Conservation (phyloP, 768 basidiomycete species). For the Tricholoma furcatifolium region DNA sequence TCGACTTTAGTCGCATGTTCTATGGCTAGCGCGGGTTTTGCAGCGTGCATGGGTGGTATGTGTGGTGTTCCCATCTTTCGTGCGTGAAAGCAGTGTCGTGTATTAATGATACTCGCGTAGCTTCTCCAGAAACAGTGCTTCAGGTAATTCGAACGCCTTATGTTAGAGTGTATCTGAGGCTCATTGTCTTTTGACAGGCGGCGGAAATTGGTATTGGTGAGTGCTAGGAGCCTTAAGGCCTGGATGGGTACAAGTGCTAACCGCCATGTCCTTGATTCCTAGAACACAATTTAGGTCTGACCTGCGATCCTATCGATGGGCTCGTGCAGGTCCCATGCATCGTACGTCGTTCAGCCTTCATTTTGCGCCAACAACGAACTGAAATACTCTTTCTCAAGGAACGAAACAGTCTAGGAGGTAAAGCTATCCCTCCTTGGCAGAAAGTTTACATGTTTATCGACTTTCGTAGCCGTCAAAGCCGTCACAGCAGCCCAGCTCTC, state of each 20-base stretch:
- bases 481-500: conserved; percentile 93
- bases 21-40: conserved; percentile 93
- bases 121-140: conserved; percentile 77
- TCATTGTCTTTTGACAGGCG: conserved; percentile 39
- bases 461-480: conserved; percentile 76
- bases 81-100: no score
- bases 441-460: neutral
- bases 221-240: no score
- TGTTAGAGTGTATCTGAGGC: neutral
- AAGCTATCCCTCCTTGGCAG: conserved; percentile 6
- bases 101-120: no score
- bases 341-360: conserved; percentile 48
- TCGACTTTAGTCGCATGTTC: conserved; percentile 74
- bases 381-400: conserved; percentile 47
- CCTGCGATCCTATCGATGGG: conserved; percentile 93
- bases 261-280: conserved; percentile 1
- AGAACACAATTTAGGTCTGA: conserved; percentile 88
- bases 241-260: neutral
- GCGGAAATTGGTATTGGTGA: conserved; percentile 90
- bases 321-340: conserved; percentile 96
- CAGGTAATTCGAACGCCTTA: conserved; percentile 46
- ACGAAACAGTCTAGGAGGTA: conserved; percentile 84
- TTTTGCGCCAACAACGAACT: no score
- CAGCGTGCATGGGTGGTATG: conserved; percentile 88
- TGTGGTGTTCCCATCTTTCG: conserved; percentile 4